phyloP scores from a whole-genome alignment of 2,329 filamentous ascomycete genomes.

The Fusarium sp. region DNA sequence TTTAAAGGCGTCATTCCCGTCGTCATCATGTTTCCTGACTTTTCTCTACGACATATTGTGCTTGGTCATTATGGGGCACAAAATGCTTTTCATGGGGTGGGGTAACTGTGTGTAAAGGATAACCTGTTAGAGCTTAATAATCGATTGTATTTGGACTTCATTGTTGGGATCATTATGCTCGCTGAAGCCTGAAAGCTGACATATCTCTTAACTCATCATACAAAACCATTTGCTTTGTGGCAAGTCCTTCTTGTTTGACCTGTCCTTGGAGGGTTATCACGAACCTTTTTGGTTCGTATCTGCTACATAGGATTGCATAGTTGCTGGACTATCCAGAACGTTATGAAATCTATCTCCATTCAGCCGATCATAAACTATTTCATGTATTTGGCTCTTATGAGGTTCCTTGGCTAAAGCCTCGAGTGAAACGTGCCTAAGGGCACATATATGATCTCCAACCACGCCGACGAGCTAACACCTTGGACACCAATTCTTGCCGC shows the following conservation, averaged over 20 bases:
- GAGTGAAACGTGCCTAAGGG: conserved; percentile 56
- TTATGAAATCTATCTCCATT: neutral
- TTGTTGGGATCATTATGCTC: neutral
- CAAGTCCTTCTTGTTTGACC: neutral
- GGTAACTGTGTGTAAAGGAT: conserved; percentile 46
- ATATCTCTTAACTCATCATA: neutral
- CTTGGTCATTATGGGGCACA: conserved; percentile 48
- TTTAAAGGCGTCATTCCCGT: conserved; percentile 51
- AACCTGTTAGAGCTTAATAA: conserved; percentile 59
- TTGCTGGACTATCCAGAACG: neutral
- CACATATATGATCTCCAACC: conserved; percentile 96
- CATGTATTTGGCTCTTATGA: neutral
- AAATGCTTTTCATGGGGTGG: conserved; percentile 43
- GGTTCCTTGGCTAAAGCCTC: neutral
- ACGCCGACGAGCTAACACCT: conserved; percentile 93
- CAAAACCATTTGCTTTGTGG: neutral
- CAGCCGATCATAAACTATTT: neutral
- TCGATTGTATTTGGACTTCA: conserved; percentile 54
- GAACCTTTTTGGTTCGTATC: neutral
- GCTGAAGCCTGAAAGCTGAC: neutral
- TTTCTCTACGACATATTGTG: conserved; percentile 52
- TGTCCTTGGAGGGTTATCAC: neutral
- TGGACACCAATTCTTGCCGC: conserved; percentile 94
- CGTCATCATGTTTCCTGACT: conserved; percentile 51
- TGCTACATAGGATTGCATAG: neutral